Evolutionary conservation across 495 filamentous ascomycete species (phyloP).

Genomic region (Aspergillus egyptiacus): DNA sequence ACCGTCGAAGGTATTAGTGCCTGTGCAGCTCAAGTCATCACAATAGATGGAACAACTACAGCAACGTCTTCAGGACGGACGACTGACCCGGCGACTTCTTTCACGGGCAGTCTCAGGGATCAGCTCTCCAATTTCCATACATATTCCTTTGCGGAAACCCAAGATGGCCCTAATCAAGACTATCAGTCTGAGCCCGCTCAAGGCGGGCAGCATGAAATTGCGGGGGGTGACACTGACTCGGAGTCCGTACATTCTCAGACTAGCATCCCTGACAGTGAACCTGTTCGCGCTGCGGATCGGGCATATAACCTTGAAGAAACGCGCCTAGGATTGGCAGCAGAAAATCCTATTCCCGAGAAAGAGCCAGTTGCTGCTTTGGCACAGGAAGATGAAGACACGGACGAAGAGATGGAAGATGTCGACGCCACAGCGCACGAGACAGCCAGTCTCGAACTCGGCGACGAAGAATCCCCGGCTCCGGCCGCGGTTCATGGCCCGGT

Average conservation of each 20-base stretch:
- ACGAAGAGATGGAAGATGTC: slow-evolving; percentile 18
- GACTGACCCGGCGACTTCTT: slow-evolving; percentile 15
- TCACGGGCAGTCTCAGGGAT: slow-evolving; percentile 28
- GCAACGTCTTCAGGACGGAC: background rate
- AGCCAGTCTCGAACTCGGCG: slow-evolving; percentile 42
- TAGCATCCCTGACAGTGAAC: slow-evolving; percentile 16
- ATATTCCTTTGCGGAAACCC: slow-evolving; percentile 19
- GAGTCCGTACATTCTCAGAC: background rate
- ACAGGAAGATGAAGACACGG: slow-evolving; percentile 13
- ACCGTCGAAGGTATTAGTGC: slow-evolving; percentile 25
- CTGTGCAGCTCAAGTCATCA: slow-evolving; percentile 23
- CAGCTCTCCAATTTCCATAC: slow-evolving; percentile 27
- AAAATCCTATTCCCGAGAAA: background rate
- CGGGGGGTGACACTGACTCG: background rate
- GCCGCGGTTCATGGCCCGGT: background rate
- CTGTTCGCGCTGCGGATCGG: slow-evolving; percentile 1
- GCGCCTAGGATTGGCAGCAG: background rate
- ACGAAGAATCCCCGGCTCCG: slow-evolving; percentile 14
- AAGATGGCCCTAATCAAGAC: slow-evolving; percentile 5
- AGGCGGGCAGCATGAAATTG: background rate
- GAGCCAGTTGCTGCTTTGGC: background rate
- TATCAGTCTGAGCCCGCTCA: background rate
- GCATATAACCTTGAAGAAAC: background rate
- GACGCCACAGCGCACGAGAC: slow-evolving; percentile 24
- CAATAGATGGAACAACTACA: background rate